A percentile compares a stretch with the other conserved stretches of the same genome.
Conservation (phyloP, 192 early-diverging fungal genomes). For the Rhizophagus sp. region DNA sequence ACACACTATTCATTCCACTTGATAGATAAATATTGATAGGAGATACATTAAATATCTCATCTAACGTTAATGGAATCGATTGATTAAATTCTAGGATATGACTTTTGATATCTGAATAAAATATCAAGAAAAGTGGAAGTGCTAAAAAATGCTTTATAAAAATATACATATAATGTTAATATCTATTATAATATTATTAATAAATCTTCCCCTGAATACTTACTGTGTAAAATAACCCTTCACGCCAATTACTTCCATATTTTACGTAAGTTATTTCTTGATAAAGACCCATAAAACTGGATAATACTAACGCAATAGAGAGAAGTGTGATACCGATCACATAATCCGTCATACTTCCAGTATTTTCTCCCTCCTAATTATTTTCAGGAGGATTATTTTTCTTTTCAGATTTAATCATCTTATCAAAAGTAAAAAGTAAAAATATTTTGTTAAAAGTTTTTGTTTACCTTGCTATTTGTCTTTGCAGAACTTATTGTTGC, state of each 20-base stretch:
- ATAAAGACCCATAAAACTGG: constrained; percentile 77
- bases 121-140: constrained; percentile 77
- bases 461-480: constrained; percentile 24
- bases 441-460: neutral
- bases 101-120: constrained; percentile 64
- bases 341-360: constrained; percentile 48
- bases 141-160: constrained; percentile 68
- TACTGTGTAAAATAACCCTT: constrained; percentile 86
- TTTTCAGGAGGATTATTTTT: neutral
- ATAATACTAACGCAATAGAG: constrained; percentile 69
- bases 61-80: constrained; percentile 48
- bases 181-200: neutral
- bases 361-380: neutral
- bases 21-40: constrained; percentile 34
- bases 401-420: neutral
- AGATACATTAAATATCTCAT: constrained; percentile 29
- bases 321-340: constrained; percentile 70
- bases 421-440: neutral
- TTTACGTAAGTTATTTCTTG: constrained; percentile 79
- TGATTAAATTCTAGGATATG: constrained; percentile 59
- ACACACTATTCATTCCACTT: constrained; percentile 28
- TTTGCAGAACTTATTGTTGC: constrained; percentile 59
- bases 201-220: constrained; percentile 3
- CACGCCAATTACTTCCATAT: constrained; percentile 83
- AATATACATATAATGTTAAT: neutral